phyloP scores from a whole-genome alignment of 345 rosid species.

The Brassica cretica region DNA sequence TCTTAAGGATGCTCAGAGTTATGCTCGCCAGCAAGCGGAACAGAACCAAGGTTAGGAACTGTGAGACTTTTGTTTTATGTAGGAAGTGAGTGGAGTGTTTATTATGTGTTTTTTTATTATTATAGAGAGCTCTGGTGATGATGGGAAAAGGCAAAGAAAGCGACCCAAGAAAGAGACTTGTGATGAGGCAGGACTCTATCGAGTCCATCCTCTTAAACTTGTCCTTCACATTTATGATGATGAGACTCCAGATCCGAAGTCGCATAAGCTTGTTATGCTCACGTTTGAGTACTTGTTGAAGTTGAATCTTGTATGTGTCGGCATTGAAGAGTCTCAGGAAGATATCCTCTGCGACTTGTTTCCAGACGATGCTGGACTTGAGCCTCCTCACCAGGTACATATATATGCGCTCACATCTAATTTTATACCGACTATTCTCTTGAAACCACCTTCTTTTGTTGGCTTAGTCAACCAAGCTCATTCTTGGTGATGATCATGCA shows the following conservation, averaged over 20 bases:
- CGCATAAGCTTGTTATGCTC: slow-evolving; percentile 54
- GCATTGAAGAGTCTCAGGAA: slow-evolving; percentile 59
- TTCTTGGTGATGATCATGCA: slow-evolving; percentile 51
- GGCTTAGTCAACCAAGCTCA: slow-evolving; percentile 72
- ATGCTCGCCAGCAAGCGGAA: slow-evolving; percentile 72
- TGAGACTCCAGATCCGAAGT: slow-evolving; percentile 60
- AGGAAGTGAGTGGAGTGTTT: background rate
- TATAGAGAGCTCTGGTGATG: slow-evolving; percentile 64
- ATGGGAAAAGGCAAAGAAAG: slow-evolving; percentile 76
- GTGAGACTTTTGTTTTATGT: background rate
- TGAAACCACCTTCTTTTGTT: background rate
- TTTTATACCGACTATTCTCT: background rate
- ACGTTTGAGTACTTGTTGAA: slow-evolving; percentile 78
- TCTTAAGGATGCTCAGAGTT: slow-evolving; percentile 71
- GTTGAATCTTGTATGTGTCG: slow-evolving; percentile 81
- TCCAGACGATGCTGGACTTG: slow-evolving; percentile 77
- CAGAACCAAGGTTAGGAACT: slow-evolving; percentile 55
- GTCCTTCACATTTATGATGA: slow-evolving; percentile 65
- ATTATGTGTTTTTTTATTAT: slow-evolving; percentile 49
- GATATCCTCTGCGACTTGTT: slow-evolving; percentile 71
- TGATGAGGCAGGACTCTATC: slow-evolving; percentile 62
- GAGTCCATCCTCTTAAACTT: slow-evolving; percentile 72
- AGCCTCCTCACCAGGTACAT: slow-evolving; percentile 88
- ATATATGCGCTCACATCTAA: background rate
- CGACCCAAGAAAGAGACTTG: slow-evolving; percentile 61